Percentiles rank a stretch among this genome's conserved stretches.
Conservation (phyloP, 148 eudicot genomes). For the Heliamphora exappendiculata region DNA sequence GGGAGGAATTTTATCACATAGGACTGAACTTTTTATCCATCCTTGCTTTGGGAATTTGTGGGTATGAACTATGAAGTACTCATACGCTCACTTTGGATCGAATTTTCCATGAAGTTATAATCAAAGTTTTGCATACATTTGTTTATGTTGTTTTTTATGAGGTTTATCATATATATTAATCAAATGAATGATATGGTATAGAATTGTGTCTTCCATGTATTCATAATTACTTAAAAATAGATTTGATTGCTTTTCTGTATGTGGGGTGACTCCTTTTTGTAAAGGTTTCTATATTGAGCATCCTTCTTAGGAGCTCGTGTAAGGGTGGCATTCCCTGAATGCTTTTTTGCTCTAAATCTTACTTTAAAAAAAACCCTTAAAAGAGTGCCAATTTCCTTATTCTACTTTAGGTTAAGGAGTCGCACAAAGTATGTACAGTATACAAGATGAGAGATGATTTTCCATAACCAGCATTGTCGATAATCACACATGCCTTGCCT, state of each 20-base stretch:
- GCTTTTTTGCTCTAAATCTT: no score
- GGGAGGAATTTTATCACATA: not conserved
- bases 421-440: not conserved
- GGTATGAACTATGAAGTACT: no score
- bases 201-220: not conserved
- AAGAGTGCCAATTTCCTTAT: not conserved
- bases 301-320: no score
- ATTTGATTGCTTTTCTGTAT: no score
- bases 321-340: no score
- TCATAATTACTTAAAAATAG: not conserved
- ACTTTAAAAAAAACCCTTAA: no score
- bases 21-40: not conserved
- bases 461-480: not conserved
- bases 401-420: not conserved
- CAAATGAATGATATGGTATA: not conserved
- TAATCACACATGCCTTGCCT: not conserved
- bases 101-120: not conserved
- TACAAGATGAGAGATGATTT: not conserved
- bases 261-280: no score
- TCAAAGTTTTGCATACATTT: not conserved
- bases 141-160: not conserved
- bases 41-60: not conserved
- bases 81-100: not conserved
- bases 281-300: no score
- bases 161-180: not conserved